Conservation (phyloP, 192 early-diverging fungal species). For the Chytriomyces hyalinus region DNA sequence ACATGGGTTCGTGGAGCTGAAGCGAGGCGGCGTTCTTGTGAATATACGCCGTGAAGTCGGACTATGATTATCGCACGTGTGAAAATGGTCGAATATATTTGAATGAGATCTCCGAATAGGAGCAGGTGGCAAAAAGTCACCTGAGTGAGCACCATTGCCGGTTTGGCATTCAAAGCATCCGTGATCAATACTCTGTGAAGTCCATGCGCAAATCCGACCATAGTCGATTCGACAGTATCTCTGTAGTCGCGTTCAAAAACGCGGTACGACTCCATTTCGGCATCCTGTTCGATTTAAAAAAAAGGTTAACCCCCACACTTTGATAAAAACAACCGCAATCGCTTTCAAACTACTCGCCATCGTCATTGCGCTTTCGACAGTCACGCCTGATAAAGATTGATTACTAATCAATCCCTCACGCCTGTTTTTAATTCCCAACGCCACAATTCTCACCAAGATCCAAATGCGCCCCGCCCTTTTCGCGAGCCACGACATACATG, state of each 20-base stretch:
- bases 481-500: constrained; percentile 21
- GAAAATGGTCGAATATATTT: too few relatives aligned
- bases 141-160: constrained; percentile 62
- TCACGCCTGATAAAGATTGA: neutral
- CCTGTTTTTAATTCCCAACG: too few relatives aligned
- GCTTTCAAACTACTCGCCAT: constrained; percentile 3
- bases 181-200: constrained; percentile 66
- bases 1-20: constrained; percentile 42
- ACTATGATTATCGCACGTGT: neutral
- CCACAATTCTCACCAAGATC: constrained; percentile 6
- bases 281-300: constrained; percentile 15
- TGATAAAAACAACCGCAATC: too few relatives aligned
- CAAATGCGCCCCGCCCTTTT: constrained; percentile 1
- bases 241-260: constrained; percentile 48
- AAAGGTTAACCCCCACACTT: neutral
- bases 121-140: too few relatives aligned
- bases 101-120: too few relatives aligned
- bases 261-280: constrained; percentile 49
- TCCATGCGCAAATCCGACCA: constrained; percentile 60
- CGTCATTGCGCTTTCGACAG: constrained; percentile 36
- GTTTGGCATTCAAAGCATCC: constrained; percentile 42
- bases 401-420: too few relatives aligned
- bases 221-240: constrained; percentile 47
- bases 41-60: constrained; percentile 64
- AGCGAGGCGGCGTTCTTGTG: constrained; percentile 1